Evolutionary conservation across 2,329 filamentous ascomycete genomes (phyloP).

Genomic region (Neonectria hederae): DNA sequence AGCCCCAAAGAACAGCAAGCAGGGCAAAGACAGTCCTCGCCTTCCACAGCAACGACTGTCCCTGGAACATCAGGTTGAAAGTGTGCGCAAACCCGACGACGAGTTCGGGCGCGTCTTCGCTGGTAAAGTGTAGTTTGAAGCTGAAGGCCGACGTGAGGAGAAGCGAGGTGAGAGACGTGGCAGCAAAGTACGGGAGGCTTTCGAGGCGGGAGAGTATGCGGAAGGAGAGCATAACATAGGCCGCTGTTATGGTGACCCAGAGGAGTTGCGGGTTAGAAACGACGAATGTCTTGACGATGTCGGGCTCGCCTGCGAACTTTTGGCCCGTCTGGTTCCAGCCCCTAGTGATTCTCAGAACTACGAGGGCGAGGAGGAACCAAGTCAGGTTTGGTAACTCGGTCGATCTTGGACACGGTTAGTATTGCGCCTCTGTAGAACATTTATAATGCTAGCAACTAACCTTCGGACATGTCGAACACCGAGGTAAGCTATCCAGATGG

Average conservation of each 20-base stretch:
- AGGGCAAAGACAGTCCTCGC: conserved; percentile 62
- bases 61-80: conserved; percentile 53
- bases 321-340: conserved; percentile 98
- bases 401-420: conserved; percentile 35
- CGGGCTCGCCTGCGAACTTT: conserved; percentile 90
- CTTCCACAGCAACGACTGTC: conserved; percentile 57
- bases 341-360: conserved; percentile 72
- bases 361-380: conserved; percentile 58
- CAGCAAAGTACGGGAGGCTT: conserved; percentile 53
- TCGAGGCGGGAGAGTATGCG: conserved; percentile 55
- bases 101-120: conserved; percentile 87
- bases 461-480: conserved; percentile 57
- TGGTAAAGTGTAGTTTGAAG: conserved; percentile 92
- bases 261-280: conserved; percentile 70
- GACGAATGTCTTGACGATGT: conserved; percentile 81
- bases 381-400: conserved; percentile 45
- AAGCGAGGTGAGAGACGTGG: conserved; percentile 52
- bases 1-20: conserved; percentile 51
- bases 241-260: conserved; percentile 76
- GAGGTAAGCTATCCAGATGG: conserved; percentile 72
- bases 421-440: neutral
- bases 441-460: conserved; percentile 40
- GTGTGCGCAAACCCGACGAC: conserved; percentile 59
- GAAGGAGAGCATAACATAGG: conserved; percentile 71
- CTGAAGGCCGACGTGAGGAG: conserved; percentile 68